Evolutionary conservation across 169 alveolate species (phyloP), one percentile per base, ranked within the genome.

Genomic region (Plasmodium malariae): DNA sequence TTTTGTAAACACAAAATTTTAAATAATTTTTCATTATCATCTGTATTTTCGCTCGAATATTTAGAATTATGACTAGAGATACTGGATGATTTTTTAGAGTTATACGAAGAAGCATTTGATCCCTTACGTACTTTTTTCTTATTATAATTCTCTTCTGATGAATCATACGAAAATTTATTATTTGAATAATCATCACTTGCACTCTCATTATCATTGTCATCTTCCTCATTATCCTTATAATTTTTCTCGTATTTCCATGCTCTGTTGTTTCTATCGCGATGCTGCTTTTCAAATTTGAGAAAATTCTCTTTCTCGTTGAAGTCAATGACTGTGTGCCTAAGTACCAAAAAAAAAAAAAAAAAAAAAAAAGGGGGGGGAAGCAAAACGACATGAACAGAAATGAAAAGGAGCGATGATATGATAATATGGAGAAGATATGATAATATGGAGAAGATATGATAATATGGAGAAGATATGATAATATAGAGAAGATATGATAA

Each of bases 281-380:
- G n/a, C 7, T 34, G 11, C 7, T 34, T 83, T 3, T 83, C 91
- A 0, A 17, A 1, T 28, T 1, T 65, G 12, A 60, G 86, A 2
- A 19, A 19, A 28, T 32, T 55, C 1, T 83, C 91, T 28, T 36
- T 83, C 51, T 83, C 91, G 30, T 67, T 67, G 12, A 83, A 83
- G 55, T 83, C 85, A 30, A 83, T 83, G 5, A 67, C 72, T 9
- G 91, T 74, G 37, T 83, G 91, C 34, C 91, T 83, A 21, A 26
- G 9, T 19, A 65, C 24, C 9, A 37, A 65, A 65, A 24, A 62
- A 63, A 62, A 21, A 62, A 24, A 62, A 34, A 62, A 3, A 62
- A 9, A 62, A n/a, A 24, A 62, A 63, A 63, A 6, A 17, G 51
- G 3, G 65, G 51, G 14, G 26, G 17, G 24, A 5, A 6, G 63